Evolutionary conservation across 148 eudicot species (phyloP).

Genomic region (Hydrangea macrophylla): DNA sequence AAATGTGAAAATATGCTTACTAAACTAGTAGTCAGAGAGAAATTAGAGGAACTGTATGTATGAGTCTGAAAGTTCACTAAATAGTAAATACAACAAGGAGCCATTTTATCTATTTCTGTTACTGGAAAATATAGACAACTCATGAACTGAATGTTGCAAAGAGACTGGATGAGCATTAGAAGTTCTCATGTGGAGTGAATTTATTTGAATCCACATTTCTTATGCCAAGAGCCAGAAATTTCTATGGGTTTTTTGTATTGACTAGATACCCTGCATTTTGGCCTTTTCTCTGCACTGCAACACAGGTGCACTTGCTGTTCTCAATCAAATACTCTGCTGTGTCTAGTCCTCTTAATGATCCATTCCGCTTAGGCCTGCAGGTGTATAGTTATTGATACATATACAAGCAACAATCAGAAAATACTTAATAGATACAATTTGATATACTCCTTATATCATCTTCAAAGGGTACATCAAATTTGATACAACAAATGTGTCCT

Average conservation of each 20-base stretch:
- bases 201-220: neutral
- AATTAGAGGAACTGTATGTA: no score
- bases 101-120: neutral
- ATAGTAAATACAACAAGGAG: neutral
- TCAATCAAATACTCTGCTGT: constrained; percentile 61
- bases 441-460: no score
- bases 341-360: constrained; percentile 37
- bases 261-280: constrained; percentile 63
- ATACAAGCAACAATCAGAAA: neutral
- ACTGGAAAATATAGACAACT: neutral
- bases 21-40: neutral
- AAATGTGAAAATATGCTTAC: neutral
- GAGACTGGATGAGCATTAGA: neutral
- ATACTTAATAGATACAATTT: no score
- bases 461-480: no score
- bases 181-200: neutral
- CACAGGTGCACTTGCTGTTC: constrained; percentile 58
- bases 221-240: constrained; percentile 70
- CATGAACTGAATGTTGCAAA: neutral
- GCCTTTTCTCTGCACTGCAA: constrained; percentile 62
- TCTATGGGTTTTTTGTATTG: constrained; percentile 50
- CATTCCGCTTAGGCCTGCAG: constrained; percentile 32
- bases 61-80: neutral
- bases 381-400: neutral
- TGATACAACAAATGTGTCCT: no score